Evolutionary conservation across 352 stramenopile genomes (phyloP), one percentile per base, ranked within the genome.

Genomic region (Phytophthora idaei): DNA sequence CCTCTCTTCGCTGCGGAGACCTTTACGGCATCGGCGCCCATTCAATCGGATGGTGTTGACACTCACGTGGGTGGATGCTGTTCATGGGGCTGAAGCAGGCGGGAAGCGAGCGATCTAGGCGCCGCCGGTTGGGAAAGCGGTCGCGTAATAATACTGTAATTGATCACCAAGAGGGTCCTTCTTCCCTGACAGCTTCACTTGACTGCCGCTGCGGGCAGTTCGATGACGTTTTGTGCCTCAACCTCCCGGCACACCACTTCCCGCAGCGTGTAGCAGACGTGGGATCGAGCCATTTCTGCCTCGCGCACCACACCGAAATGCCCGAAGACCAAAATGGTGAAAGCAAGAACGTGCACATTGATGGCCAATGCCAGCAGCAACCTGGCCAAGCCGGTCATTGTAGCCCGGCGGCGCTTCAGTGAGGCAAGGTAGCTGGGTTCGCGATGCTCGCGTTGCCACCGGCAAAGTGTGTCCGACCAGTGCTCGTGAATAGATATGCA

Each of bases 201-300:
- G 44, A 54, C 55, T 55, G 29, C 21, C 21, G 21, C 15, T 14
- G 52, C 29, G 36, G 36, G 15, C 46, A 31, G 39, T 17, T 39
- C 52, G 51, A 61, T 69, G 54, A 73, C 59, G 57, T 56, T 21
- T 21, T 68, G 44, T 44, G 39, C 21, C 48, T 31, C 46, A 25
- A 64, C 47, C 34, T 66, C 53, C 50, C 54, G 61, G 56, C 61
- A 71, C 61, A 74, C 67, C 44, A 64, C 62, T 74, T 74, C 67
- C 67, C 67, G 67, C 61, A 64, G 50, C 34, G 56, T 58, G 51
- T 51, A 55, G 41, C 60, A 71, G 67, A 74, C 61, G 67, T 74
- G 60, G 49, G 25, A 64, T 67, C 25, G 37, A 62, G 57, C 45
- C 61, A 48, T 57, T 68, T 49, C 54, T 37, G 52, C 49, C 59